Evolutionary conservation across 2,329 filamentous ascomycete species (phyloP).

Genomic region (Phaeosphaeria sp.): DNA sequence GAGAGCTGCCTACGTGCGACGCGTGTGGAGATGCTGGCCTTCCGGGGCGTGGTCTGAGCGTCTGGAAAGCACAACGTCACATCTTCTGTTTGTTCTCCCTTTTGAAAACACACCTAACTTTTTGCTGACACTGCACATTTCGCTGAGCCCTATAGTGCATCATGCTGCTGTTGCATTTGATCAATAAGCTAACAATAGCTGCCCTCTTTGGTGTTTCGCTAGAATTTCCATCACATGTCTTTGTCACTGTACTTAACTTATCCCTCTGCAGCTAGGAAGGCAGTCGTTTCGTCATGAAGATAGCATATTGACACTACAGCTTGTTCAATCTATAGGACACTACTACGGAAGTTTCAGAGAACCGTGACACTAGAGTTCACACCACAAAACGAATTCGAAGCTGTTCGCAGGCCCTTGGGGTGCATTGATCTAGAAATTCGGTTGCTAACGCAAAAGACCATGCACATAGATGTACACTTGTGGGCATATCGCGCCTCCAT

Average conservation of each 20-base stretch:
- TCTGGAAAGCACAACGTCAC: conserved; percentile 6
- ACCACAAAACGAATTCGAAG: not conserved
- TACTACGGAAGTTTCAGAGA: not conserved
- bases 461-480: not conserved
- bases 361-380: not conserved
- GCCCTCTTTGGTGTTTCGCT: too few species aligned
- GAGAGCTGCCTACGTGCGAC: conserved; percentile 12
- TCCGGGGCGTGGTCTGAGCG: conserved; percentile 11
- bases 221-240: too few species aligned
- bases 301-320: too few species aligned
- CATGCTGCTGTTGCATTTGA: not conserved
- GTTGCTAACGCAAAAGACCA: not conserved
- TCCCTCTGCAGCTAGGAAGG: too few species aligned
- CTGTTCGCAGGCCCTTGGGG: too few species aligned
- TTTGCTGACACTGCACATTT: not conserved
- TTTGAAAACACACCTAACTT: not conserved
- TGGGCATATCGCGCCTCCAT: not conserved
- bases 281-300: too few species aligned
- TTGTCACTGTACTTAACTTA: too few species aligned
- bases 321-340: too few species aligned
- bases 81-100: not conserved
- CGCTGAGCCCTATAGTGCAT: not conserved
- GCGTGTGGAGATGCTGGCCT: conserved; percentile 23
- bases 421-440: not conserved
- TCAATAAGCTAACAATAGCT: not conserved